These are phyloP conservation scores for Petunia secreta DNA, from an alignment of 257 asterid species.

Conservation along the genomic window DNA sequence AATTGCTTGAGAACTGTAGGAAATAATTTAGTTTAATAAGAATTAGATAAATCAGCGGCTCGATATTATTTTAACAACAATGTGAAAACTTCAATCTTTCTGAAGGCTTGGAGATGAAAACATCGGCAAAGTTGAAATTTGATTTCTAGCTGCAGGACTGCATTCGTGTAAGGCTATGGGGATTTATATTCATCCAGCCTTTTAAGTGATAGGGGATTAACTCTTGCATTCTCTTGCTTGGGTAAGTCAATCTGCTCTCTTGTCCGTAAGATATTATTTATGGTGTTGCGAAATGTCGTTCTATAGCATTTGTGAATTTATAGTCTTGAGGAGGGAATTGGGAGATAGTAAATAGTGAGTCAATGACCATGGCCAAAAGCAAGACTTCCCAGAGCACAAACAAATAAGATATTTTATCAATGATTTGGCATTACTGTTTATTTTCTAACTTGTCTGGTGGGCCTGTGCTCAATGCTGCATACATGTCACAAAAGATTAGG, in stretches of 20 bases:
- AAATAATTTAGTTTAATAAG: not conserved
- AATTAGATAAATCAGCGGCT: not conserved
- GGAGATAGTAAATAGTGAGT: too few relatives aligned
- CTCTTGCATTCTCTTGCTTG: not conserved
- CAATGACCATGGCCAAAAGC: too few relatives aligned
- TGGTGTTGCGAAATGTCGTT: too few relatives aligned
- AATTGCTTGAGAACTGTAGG: not conserved
- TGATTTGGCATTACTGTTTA: too few relatives aligned
- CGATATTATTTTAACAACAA: not conserved
- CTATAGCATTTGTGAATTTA: too few relatives aligned
- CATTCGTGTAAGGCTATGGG: not conserved
- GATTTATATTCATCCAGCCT: not conserved
- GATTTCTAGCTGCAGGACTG: not conserved
- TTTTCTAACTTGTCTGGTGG: too few relatives aligned
- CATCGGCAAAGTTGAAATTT: not conserved
- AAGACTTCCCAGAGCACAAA: too few relatives aligned
- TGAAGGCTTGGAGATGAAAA: slow-evolving; percentile 2
- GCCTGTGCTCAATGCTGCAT: too few relatives aligned
- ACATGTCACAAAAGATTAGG: too few relatives aligned
- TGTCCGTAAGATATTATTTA: too few relatives aligned
- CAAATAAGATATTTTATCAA: too few relatives aligned
- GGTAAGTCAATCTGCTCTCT: not conserved
- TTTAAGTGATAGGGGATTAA: not conserved
- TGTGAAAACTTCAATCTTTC: not conserved
- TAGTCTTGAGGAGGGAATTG: too few relatives aligned